These are phyloP conservation scores for Talaromyces piceae DNA, from an alignment of 2,329 filamentous ascomycete species.

Conservation along the genomic window DNA sequence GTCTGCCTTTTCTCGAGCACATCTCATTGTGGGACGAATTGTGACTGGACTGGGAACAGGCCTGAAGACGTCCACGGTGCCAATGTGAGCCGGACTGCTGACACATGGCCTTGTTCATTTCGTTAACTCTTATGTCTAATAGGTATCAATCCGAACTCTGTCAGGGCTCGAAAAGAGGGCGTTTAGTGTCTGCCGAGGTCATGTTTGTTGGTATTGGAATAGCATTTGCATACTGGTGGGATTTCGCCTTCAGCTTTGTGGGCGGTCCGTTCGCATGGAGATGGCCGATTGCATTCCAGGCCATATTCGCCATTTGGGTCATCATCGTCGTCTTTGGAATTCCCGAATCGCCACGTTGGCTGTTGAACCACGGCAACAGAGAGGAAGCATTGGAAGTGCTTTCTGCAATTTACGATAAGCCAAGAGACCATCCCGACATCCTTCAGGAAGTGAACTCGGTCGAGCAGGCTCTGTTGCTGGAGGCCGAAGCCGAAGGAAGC, in stretches of 20 bases:
- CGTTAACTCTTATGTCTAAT: no score
- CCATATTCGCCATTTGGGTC: slow-evolving; percentile 9
- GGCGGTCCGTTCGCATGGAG: slow-evolving; percentile 38
- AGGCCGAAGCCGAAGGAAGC: not conserved
- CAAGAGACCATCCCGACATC: slow-evolving; percentile 4
- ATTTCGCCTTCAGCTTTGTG: slow-evolving; percentile 29
- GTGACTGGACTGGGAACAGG: slow-evolving; percentile 44
- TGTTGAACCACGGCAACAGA: not conserved
- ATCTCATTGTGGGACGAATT: slow-evolving; percentile 34
- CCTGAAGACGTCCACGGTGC: not conserved
- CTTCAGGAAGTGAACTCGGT: slow-evolving; percentile 10
- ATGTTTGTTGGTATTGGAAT: not conserved
- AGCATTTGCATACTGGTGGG: slow-evolving; percentile 12
- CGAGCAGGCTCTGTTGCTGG: slow-evolving; percentile 4
- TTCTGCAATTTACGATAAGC: slow-evolving; percentile 1
- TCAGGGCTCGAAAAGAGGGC: not conserved
- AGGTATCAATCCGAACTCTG: not conserved
- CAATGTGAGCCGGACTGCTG: not conserved
- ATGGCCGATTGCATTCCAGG: slow-evolving; percentile 41
- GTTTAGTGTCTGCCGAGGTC: not conserved
- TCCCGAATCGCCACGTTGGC: slow-evolving; percentile 5
- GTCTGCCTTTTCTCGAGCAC: slow-evolving; percentile 15
- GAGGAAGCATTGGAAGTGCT: slow-evolving; percentile 1
- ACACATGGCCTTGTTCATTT: no score
- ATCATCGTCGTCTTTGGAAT: slow-evolving; percentile 8